phyloP scores from a whole-genome alignment of 2,329 filamentous ascomycete genomes.

The Penicillium decumbens region DNA sequence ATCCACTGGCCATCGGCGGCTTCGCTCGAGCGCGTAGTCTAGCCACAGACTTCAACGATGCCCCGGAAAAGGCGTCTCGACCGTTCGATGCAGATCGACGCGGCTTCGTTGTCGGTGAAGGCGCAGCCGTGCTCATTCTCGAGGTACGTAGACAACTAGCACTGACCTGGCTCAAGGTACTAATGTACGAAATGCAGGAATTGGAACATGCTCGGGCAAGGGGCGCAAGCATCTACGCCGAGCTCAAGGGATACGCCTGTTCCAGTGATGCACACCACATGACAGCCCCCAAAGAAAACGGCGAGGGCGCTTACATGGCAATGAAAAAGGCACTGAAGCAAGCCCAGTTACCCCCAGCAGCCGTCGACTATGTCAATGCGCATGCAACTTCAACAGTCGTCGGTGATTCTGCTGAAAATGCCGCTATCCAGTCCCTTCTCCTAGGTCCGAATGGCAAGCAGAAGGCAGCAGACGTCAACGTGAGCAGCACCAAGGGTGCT shows the following conservation, averaged over 20 bases:
- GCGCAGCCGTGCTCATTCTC: constrained; percentile 78
- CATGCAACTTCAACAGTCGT: constrained; percentile 85
- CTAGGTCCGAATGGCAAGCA: constrained; percentile 64
- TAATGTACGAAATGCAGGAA: constrained; percentile 49
- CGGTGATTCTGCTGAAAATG: constrained; percentile 83
- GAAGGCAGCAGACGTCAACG: constrained; percentile 62
- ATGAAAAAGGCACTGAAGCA: constrained; percentile 80
- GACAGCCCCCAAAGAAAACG: constrained; percentile 80
- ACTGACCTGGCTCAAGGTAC: not conserved
- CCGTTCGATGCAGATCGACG: constrained; percentile 77
- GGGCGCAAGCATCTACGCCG: constrained; percentile 79
- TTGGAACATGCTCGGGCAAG: constrained; percentile 77
- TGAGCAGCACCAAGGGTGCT: constrained; percentile 92
- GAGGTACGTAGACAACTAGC: constrained; percentile 50
- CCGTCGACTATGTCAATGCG: constrained; percentile 89
- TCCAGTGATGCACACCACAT: constrained; percentile 91
- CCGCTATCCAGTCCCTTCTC: constrained; percentile 73
- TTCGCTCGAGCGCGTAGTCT: constrained; percentile 85
- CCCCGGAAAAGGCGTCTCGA: constrained; percentile 66
- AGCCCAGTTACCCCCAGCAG: constrained; percentile 61
- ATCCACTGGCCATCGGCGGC: constrained; percentile 85
- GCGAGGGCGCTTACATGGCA: constrained; percentile 71
- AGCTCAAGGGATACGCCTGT: constrained; percentile 81
- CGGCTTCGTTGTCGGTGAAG: constrained; percentile 92
- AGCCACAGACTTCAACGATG: constrained; percentile 72